These are phyloP conservation scores for Colletotrichum sp. DNA, from an alignment of 2,329 filamentous ascomycete genomes.

Conservation along the genomic window DNA sequence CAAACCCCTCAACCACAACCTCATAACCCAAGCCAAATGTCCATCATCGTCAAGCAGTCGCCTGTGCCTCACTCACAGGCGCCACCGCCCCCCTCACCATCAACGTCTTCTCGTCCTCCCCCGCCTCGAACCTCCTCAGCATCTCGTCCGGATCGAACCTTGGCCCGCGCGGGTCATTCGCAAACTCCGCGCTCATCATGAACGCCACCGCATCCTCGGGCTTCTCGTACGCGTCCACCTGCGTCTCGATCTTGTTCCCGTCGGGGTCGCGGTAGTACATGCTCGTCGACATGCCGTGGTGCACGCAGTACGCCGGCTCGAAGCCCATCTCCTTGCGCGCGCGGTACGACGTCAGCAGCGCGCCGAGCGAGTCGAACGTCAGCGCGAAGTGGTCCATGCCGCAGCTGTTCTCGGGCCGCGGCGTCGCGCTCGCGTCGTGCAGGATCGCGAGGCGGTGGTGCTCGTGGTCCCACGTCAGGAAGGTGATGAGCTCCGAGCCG, in stretches of 20 bases:
- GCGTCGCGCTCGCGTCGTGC: constrained; percentile 25
- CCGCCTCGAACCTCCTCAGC: neutral
- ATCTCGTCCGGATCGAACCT: constrained; percentile 4
- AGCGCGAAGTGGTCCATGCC: constrained; percentile 50
- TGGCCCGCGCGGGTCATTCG: constrained; percentile 37
- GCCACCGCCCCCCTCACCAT: neutral
- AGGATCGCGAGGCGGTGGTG: constrained; percentile 52
- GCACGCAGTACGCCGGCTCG: constrained; percentile 45
- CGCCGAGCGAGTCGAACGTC: constrained; percentile 36
- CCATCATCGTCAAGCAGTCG: neutral
- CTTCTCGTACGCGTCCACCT: constrained; percentile 48
- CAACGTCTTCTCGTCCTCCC: neutral
- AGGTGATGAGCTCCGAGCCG: constrained; percentile 32
- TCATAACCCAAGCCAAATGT: rapidly evolving
- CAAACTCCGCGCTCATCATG: constrained; percentile 40
- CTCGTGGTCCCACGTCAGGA: constrained; percentile 50
- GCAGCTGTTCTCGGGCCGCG: constrained; percentile 25
- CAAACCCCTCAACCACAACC: neutral
- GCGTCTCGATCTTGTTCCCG: constrained; percentile 51
- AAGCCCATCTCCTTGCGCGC: constrained; percentile 40
- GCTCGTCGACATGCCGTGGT: constrained; percentile 51
- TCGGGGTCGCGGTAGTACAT: constrained; percentile 56
- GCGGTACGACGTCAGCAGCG: constrained; percentile 39
- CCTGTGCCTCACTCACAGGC: neutral
- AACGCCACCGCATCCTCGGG: constrained; percentile 40